phyloP scores from a whole-genome alignment of 192 early-diverging fungal species.

The Coemansia sp. region DNA sequence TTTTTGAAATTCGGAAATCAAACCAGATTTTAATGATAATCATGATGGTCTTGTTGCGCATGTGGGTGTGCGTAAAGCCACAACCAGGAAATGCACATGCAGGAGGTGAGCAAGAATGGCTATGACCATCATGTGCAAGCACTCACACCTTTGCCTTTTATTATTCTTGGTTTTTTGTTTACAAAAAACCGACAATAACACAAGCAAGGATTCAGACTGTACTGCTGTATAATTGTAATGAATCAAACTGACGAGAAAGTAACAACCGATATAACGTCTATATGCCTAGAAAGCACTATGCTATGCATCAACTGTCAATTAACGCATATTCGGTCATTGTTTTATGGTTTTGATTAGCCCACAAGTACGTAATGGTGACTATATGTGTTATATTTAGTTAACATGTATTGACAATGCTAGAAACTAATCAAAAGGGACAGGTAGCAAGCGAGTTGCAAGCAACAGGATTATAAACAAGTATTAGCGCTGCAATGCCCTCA shows the following conservation, averaged over 20 bases:
- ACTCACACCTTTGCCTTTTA: too few relatives aligned
- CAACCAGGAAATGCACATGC: constrained; percentile 7
- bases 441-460: too few relatives aligned
- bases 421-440: too few relatives aligned
- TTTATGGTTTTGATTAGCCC: too few relatives aligned
- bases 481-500: neutral
- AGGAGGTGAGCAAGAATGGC: neutral
- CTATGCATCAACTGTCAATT: too few relatives aligned
- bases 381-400: too few relatives aligned
- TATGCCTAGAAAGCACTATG: too few relatives aligned
- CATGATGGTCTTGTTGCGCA: neutral
- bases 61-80: neutral
- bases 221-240: neutral
- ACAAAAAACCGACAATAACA: too few relatives aligned
- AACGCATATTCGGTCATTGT: neutral
- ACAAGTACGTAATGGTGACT: too few relatives aligned
- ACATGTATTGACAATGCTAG: too few relatives aligned
- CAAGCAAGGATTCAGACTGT: neutral
- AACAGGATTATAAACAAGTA: constrained; percentile 1
- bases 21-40: constrained; percentile 6
- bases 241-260: neutral
- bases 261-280: too few relatives aligned
- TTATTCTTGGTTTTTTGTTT: too few relatives aligned
- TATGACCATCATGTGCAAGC: neutral
- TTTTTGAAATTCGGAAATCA: constrained; percentile 4